Percentiles rank a stretch among this genome's conserved stretches.
These are phyloP conservation scores for Fusarium armeniacum DNA, from an alignment of 2,329 filamentous ascomycete species.

Conservation along the genomic window DNA sequence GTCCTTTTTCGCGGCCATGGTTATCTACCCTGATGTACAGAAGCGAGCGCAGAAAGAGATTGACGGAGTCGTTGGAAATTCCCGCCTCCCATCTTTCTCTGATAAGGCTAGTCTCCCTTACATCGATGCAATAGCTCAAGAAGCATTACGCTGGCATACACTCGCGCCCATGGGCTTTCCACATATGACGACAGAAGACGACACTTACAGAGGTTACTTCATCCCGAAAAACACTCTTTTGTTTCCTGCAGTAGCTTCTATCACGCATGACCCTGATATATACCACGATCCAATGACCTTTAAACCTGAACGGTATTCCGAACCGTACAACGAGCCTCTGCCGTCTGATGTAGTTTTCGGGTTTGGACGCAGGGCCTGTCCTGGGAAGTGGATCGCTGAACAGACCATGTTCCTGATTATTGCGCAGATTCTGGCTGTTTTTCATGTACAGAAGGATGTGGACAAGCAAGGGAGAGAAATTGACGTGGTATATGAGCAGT, in stretches of 20 bases:
- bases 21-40: constrained; percentile 58
- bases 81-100: constrained; percentile 58
- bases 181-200: constrained; percentile 54
- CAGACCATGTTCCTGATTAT: constrained; percentile 52
- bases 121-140: constrained; percentile 51
- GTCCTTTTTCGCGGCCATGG: constrained; percentile 62
- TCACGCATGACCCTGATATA: neutral
- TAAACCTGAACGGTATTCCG: constrained; percentile 46
- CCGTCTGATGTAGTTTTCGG: constrained; percentile 52
- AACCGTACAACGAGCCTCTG: constrained; percentile 48
- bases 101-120: constrained; percentile 63
- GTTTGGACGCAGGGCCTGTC: constrained; percentile 56
- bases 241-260: neutral
- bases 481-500: constrained; percentile 31
- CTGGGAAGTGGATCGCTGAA: constrained; percentile 53
- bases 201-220: constrained; percentile 37
- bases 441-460: constrained; percentile 53
- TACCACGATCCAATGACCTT: constrained; percentile 64
- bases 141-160: constrained; percentile 52
- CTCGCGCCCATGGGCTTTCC: constrained; percentile 54
- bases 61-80: constrained; percentile 58
- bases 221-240: constrained; percentile 51
- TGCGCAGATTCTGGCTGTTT: constrained; percentile 61
- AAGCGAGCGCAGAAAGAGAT: constrained; percentile 58
- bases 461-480: constrained; percentile 55